phyloP scores from a whole-genome alignment of 345 rosid genomes.

The Populus euphratica region DNA sequence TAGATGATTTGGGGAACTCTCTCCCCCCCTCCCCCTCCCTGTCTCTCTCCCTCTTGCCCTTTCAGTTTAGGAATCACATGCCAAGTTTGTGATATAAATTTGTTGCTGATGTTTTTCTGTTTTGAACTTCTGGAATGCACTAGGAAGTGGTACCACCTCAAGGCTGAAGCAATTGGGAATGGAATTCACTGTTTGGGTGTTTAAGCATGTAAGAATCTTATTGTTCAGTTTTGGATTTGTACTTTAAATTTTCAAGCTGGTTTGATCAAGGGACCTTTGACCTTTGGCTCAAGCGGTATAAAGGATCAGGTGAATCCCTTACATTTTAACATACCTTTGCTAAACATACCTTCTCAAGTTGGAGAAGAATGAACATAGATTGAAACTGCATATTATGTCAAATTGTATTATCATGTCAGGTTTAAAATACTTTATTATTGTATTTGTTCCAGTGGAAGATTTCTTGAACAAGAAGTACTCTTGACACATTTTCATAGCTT shows the following conservation, averaged over 20 bases:
- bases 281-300: not conserved
- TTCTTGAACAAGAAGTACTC: not conserved
- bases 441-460: not conserved
- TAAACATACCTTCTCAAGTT: not conserved
- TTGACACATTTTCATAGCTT: not conserved
- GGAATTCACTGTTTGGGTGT: constrained; percentile 99
- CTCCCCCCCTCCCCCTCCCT: no score
- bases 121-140: constrained; percentile 24
- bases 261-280: not conserved
- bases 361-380: not conserved
- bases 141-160: constrained; percentile 78
- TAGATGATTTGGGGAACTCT: no score
- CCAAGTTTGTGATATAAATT: not conserved
- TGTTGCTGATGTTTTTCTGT: constrained; percentile 13
- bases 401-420: not conserved
- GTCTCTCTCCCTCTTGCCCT: no score
- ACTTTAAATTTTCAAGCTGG: constrained; percentile 2
- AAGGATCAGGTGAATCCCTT: not conserved
- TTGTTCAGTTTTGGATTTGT: constrained; percentile 20
- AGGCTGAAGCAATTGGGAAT: constrained; percentile 94
- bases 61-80: not conserved
- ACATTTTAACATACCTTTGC: not conserved
- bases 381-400: not conserved
- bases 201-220: constrained; percentile 74
- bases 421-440: not conserved